Conservation (phyloP, 2,329 filamentous ascomycete genomes). For the Amesomyces nigricolor region DNA sequence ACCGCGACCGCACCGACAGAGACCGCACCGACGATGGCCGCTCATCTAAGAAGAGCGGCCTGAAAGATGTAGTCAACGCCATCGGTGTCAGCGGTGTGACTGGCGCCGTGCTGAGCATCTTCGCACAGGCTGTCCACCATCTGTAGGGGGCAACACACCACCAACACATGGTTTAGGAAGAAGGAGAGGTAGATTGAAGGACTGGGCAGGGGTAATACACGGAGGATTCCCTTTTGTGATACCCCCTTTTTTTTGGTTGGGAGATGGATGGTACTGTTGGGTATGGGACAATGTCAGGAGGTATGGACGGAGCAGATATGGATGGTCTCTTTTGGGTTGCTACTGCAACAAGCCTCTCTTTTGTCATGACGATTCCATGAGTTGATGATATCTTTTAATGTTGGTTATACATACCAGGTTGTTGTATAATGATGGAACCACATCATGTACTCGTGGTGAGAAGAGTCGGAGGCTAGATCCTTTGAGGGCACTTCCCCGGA, state of each 20-base stretch:
- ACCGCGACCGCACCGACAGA: conserved; percentile 1
- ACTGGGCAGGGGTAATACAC: too few relatives aligned
- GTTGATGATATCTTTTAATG: too few relatives aligned
- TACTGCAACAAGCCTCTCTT: too few relatives aligned
- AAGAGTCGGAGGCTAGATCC: conserved; percentile 6
- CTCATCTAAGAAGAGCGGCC: conserved; percentile 39
- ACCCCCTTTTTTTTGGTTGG: not conserved
- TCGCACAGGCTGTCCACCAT: conserved; percentile 49
- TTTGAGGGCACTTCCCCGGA: not conserved
- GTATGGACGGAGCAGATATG: not conserved
- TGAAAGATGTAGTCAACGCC: conserved; percentile 50
- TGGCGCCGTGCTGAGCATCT: conserved; percentile 51
- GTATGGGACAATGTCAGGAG: too few relatives aligned
- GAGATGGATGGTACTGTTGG: not conserved
- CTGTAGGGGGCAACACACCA: conserved; percentile 14
- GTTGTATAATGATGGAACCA: not conserved
- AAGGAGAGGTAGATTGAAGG: too few relatives aligned
- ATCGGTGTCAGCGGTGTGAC: conserved; percentile 58
- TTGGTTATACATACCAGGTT: too few relatives aligned
- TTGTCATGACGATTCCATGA: too few relatives aligned
- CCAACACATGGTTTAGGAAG: too few relatives aligned
- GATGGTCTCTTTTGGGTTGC: too few relatives aligned
- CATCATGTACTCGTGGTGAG: not conserved
- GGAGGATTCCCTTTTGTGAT: not conserved
- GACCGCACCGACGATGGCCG: conserved; percentile 30